Conservation (phyloP, 768 basidiomycete species). For the Leucocoprinus birnbaumii region DNA sequence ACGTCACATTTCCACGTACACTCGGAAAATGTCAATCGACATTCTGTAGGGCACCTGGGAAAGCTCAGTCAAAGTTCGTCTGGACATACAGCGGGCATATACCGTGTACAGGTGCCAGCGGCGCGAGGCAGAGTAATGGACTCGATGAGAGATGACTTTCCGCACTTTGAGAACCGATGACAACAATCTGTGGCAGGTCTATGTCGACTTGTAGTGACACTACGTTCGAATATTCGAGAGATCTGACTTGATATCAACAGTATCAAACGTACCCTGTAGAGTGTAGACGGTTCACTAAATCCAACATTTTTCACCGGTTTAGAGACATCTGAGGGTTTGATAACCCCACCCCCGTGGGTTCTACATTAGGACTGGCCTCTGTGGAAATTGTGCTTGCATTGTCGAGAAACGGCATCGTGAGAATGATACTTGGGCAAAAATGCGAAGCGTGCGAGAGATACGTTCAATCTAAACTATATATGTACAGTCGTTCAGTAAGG, state of each 20-base stretch:
- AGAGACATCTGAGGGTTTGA: conserved; percentile 34
- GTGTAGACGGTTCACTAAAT: conserved; percentile 49
- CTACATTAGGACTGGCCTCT: too few relatives aligned
- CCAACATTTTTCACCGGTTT: conserved; percentile 42
- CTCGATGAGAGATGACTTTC: conserved; percentile 65
- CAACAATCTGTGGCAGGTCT: conserved; percentile 70
- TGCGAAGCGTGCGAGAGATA: too few relatives aligned
- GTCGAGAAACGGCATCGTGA: too few relatives aligned
- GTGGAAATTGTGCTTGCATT: too few relatives aligned
- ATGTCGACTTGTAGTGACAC: conserved; percentile 69
- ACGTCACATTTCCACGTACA: conserved; percentile 51
- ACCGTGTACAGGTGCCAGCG: conserved; percentile 75
- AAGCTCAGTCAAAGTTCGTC: background rate
- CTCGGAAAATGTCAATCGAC: conserved; percentile 42
- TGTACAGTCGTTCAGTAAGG: too few relatives aligned
- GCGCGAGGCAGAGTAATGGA: conserved; percentile 53
- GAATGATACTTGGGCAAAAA: too few relatives aligned
- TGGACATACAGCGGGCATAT: background rate
- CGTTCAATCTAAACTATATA: too few relatives aligned
- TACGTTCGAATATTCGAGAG: conserved; percentile 20
- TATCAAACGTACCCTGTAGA: conserved; percentile 42
- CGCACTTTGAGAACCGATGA: conserved; percentile 68
- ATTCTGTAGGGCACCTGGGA: conserved; percentile 55
- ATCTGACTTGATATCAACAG: background rate
- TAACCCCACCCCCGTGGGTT: conserved; percentile 39